phyloP scores from a whole-genome alignment of 495 filamentous ascomycete genomes.

The Aspergillus haitiensis region DNA sequence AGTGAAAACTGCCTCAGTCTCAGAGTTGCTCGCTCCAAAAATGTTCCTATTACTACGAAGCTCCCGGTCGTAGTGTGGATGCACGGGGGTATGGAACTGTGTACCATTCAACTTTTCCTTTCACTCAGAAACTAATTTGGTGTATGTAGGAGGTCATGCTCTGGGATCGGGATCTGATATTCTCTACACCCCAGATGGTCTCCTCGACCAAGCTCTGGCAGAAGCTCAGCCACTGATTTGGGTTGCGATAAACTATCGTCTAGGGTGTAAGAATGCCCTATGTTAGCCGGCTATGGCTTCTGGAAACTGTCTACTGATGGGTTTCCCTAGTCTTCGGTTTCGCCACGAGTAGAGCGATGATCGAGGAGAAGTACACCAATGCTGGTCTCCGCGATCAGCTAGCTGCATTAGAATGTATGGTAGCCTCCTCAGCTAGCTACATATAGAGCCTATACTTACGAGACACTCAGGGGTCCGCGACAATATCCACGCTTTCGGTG shows the following conservation, averaged over 20 bases:
- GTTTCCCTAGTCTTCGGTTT: conserved; percentile 25
- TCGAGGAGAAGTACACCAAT: conserved; percentile 25
- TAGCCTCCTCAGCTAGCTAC: not conserved
- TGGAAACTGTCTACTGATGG: not conserved
- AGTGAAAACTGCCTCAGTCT: conserved; percentile 46
- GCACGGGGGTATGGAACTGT: conserved; percentile 11
- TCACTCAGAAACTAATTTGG: not conserved
- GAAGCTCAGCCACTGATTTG: conserved; percentile 40
- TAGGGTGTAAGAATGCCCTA: conserved; percentile 28
- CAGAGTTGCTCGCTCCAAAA: conserved; percentile 33
- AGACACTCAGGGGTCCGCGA: conserved; percentile 29
- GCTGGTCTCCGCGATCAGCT: conserved; percentile 32
- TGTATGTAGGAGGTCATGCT: conserved; percentile 32
- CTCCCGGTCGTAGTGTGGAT: conserved; percentile 38
- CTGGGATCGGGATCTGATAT: conserved; percentile 38
- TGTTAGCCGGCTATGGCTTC: no score
- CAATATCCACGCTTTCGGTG: conserved; percentile 36
- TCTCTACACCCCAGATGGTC: conserved; percentile 39
- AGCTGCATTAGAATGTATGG: conserved; percentile 31
- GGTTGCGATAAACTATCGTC: conserved; percentile 47
- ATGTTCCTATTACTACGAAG: conserved; percentile 19
- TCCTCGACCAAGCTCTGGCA: conserved; percentile 35
- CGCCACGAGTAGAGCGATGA: conserved; percentile 27
- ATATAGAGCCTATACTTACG: not conserved
- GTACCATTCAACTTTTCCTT: not conserved